Base-by-base conservation (phyloP, 805 yeast genomes). In the Yamadazyma takamatsuzukensis region DNA sequence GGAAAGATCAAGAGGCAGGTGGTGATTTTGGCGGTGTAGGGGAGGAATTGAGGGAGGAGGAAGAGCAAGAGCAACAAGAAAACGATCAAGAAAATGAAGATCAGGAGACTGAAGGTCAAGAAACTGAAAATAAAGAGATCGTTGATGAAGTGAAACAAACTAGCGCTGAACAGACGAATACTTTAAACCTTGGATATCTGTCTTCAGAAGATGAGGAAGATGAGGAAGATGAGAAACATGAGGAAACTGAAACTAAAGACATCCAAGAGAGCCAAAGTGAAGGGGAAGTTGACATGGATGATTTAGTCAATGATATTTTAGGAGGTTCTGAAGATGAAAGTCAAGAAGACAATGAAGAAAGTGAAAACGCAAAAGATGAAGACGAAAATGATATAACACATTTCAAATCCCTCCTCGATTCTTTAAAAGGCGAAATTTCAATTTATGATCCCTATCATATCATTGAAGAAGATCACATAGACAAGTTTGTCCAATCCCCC, bases 401-500 rank as follows among this genome's bases (percentile, higher is more conserved):
- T 5, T 64, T 64, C 42, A 36, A 36, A 5, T 27, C 18, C 1
- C 45, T 65, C 10, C 45, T 66, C 5, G 56, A 63, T 21, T 28
- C 27, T 13, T 46, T 47, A 31, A 36, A 46, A 29, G 33, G 45
- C 13, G 35, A 39, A 19, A 58, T 65, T 13, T 56, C 65, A 5
- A 24, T 48, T 14, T 62, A 50, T 41, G 62, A 63, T 25, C 57
- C 68, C 4, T 66, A 70, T 67, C 49, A 47, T 30, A 30, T 66
- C 16, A 51, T 64, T 0, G 66, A 63, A 37, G 70, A 63, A 29
- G 62, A 59, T 14, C 39, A 61, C 8, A 42, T 61, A 5, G 29
- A 41, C 2, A 54, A 58, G 14, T 46, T 64, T 11, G 49, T 48
- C 9, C 44, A 44, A 21, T 29, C 37, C 29, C 59, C 68, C 0